These are phyloP conservation scores for Fusarium sp. DNA, from an alignment of 2,329 filamentous ascomycete genomes.

Conservation along the genomic window DNA sequence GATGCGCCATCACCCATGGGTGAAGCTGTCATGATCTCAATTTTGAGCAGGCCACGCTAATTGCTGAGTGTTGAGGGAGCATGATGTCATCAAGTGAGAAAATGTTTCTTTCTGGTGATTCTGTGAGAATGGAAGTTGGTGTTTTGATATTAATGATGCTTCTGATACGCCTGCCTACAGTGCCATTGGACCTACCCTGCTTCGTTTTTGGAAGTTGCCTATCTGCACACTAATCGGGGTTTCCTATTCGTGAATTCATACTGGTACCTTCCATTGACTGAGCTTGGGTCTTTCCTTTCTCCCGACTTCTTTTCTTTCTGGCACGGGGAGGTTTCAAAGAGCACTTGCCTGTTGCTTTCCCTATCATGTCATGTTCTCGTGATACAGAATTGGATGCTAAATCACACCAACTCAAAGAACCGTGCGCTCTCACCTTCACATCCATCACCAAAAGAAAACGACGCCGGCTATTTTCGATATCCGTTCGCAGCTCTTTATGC, in stretches of 20 bases:
- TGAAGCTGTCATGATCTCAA: conserved; percentile 12
- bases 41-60: background rate
- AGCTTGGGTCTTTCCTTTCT: background rate
- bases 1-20: background rate
- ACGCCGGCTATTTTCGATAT: conserved; percentile 4
- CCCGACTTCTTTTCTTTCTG: background rate
- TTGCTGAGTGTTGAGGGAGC: background rate
- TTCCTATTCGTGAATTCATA: conserved; percentile 4
- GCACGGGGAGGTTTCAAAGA: background rate
- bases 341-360: background rate
- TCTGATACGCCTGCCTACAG: background rate
- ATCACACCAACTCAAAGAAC: conserved; percentile 11
- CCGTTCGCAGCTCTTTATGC: conserved; percentile 32
- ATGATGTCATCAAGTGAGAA: background rate
- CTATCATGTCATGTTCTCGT: conserved; percentile 5
- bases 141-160: background rate
- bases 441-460: conserved; percentile 7
- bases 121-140: background rate
- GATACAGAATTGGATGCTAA: conserved; percentile 5
- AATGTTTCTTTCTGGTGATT: background rate
- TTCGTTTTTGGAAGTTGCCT: background rate
- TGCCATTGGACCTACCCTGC: background rate
- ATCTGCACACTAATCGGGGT: background rate
- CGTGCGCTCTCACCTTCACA: conserved; percentile 12
- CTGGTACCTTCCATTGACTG: background rate